phyloP scores from a whole-genome alignment of 345 rosid genomes.

The Sisymbrium irio region DNA sequence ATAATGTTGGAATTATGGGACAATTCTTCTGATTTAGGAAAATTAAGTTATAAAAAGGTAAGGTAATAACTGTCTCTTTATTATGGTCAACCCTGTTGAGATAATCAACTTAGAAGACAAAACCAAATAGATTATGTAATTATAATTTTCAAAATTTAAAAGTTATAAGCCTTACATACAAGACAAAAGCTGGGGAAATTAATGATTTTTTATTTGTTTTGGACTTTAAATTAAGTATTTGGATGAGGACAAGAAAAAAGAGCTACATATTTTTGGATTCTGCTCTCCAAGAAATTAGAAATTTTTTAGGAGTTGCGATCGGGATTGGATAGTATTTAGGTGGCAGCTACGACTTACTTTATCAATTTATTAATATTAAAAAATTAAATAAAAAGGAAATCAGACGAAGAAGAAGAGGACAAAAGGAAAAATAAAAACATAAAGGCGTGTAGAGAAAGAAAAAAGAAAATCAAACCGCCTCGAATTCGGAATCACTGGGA shows the following conservation, averaged over 20 bases:
- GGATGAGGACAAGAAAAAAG: not conserved
- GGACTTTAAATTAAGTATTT: not conserved
- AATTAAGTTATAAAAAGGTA: not conserved
- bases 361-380: not conserved
- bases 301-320: not conserved
- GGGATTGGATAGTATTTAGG: not conserved
- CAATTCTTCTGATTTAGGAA: not conserved
- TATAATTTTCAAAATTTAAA: too few species aligned
- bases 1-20: not conserved
- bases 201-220: not conserved
- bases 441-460: conserved; percentile 25
- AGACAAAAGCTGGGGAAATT: not conserved
- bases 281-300: not conserved
- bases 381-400: not conserved
- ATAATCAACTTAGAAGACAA: not conserved
- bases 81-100: not conserved
- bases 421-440: not conserved
- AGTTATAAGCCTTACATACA: not conserved
- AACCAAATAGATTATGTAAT: too few species aligned
- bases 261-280: not conserved
- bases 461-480: conserved; percentile 26
- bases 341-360: not conserved
- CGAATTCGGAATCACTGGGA: conserved; percentile 11
- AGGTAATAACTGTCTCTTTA: not conserved
- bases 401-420: too few species aligned